Evolutionary conservation across 2,329 filamentous ascomycete genomes (phyloP), one percentile per base, ranked within the genome.

Genomic region (Alternaria gansuensis): DNA sequence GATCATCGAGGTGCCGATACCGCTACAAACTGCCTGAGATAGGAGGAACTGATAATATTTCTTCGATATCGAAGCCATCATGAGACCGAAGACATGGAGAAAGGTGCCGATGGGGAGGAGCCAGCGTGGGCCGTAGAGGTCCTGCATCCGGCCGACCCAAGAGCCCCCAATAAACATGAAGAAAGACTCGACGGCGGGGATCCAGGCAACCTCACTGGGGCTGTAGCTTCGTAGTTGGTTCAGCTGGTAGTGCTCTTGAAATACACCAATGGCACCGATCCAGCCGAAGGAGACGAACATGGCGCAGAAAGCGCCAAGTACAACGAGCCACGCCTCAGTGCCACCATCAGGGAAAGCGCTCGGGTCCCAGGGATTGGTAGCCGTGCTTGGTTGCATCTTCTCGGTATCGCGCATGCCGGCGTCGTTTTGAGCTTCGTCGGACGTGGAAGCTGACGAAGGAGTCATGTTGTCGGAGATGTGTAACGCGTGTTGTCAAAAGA

Each of bases 51-150:
- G 81, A 57, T 82, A 83, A 66, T 82, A 83, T 46, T 82, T 56
- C 4, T 76, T 81, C 31, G 76, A 85, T 63, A 88, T 68, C 4
- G 80, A 82, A 0, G 82, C 78, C 84, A 87, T 85, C 82, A 88
- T 85, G 3, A 88, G 64, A 2, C 83, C 82, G 54, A 87, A 83
- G 8, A 87, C 80, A 44, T 85, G 81, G 13, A 60, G 79, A 71
- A 21, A 84, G 78, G 46, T 36, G 14, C 53, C 46, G 5, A 56
- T 36, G 29, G 43, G 34, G 17, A 51, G 50, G 26, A 45, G 53
- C 13, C 85, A 80, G 9, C 89, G 60, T 0, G 85, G 84, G 8
- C 51, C 57, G n/a, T 31, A 59, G n/a, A 14, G 0, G 79, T 69
- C 78, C 7, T 23, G 9, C 2, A 54, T 14, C 9, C n/a, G 49